These are phyloP conservation scores for Malassezia japonica DNA, from an alignment of 1,284 basidiomycete genomes.

Conservation along the genomic window DNA sequence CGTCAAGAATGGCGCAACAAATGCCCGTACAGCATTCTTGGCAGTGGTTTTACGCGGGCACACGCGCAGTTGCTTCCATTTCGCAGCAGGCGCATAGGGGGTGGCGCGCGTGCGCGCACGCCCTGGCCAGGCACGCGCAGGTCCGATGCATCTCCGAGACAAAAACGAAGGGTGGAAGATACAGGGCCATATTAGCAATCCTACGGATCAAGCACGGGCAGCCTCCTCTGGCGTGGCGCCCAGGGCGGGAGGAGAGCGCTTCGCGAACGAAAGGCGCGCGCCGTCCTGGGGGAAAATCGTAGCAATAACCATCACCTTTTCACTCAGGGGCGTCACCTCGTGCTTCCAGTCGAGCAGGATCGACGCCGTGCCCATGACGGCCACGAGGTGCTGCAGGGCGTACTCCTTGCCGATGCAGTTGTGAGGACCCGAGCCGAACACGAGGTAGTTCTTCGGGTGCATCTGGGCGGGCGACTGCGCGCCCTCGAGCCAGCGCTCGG, in stretches of 20 bases:
- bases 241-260: slow-evolving; percentile 28
- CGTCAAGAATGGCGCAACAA: background rate
- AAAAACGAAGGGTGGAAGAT: too few relatives aligned
- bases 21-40: too few relatives aligned
- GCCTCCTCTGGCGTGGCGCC: slow-evolving; percentile 34
- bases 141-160: too few relatives aligned
- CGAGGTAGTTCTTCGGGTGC: slow-evolving; percentile 88
- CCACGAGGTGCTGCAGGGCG: slow-evolving; percentile 79
- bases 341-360: slow-evolving; percentile 82
- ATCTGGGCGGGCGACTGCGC: slow-evolving; percentile 64
- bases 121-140: too few relatives aligned
- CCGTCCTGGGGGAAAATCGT: slow-evolving; percentile 86
- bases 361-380: slow-evolving; percentile 74
- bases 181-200: too few relatives aligned
- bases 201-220: too few relatives aligned
- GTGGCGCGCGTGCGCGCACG: too few relatives aligned
- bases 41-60: too few relatives aligned
- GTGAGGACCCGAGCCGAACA: slow-evolving; percentile 79
- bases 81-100: too few relatives aligned
- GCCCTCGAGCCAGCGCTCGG: slow-evolving; percentile 87
- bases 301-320: slow-evolving; percentile 57
- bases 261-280: slow-evolving; percentile 63
- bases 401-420: slow-evolving; percentile 85
- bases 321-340: slow-evolving; percentile 65
- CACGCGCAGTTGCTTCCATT: too few relatives aligned